Conservation (phyloP, 75 land plant species). For the Pseudotsuga menziesii region DNA sequence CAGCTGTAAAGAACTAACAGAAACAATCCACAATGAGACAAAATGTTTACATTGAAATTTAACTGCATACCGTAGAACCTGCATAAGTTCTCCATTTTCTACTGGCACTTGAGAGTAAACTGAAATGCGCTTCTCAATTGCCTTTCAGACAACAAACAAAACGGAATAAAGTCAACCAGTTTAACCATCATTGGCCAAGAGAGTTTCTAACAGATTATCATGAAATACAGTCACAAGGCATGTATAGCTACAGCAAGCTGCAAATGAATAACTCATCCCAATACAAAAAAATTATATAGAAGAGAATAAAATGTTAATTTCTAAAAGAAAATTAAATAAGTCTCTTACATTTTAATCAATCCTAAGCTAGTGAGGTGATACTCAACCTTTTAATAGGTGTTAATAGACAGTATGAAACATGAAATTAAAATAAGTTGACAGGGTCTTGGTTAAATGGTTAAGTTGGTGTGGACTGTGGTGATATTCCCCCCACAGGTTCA, state of each 20-base stretch:
- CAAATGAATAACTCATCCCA: no score
- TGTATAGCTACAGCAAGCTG: background rate
- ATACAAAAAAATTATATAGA: no score
- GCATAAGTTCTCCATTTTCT: conserved; percentile 97
- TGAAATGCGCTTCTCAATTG: conserved; percentile 86
- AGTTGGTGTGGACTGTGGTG: no score
- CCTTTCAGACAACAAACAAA: conserved; percentile 34
- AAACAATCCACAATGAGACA: background rate
- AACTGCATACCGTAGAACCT: conserved; percentile 73
- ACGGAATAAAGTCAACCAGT: background rate
- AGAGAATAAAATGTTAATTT: no score
- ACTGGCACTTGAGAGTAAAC: conserved; percentile 90
- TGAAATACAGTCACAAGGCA: background rate
- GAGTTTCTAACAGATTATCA: background rate
- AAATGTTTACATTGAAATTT: background rate
- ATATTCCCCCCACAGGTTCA: no score
- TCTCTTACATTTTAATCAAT: no score
- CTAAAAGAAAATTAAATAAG: no score
- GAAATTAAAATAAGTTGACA: no score
- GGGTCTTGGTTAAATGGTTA: no score
- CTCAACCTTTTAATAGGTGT: no score
- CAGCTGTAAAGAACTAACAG: conserved; percentile 3
- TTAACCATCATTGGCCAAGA: background rate
- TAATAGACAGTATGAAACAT: no score
- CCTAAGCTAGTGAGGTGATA: no score